Conservation (phyloP, 2,329 filamentous ascomycete species). For the Ophiostoma sp. region DNA sequence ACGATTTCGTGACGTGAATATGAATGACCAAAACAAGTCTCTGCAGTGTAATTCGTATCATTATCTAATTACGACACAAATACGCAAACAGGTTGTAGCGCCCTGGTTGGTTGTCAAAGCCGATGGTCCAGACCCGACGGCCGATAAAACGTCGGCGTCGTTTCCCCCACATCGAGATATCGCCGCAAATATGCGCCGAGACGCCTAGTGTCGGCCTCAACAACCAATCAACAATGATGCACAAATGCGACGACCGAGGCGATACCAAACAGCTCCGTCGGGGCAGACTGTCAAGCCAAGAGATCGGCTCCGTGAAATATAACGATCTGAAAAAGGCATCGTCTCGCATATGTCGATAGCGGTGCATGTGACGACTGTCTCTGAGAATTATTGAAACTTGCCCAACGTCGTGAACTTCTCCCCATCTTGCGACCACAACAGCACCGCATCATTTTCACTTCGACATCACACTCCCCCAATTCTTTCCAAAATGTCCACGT, state of each 20-base stretch:
- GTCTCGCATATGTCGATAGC: background rate
- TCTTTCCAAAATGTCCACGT: slow-evolving; percentile 9
- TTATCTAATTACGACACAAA: no score
- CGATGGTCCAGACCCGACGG: background rate
- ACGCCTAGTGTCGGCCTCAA: slow-evolving; percentile 6
- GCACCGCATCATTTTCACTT: background rate
- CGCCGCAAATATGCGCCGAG: background rate
- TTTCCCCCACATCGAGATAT: background rate
- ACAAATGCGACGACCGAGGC: background rate
- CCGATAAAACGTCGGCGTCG: background rate
- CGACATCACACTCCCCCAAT: background rate
- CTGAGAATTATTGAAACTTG: background rate
- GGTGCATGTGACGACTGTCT: background rate
- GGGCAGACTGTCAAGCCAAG: background rate
- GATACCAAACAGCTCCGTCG: background rate
- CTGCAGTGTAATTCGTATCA: no score
- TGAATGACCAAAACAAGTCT: no score
- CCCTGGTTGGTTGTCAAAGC: background rate
- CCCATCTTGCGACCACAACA: background rate
- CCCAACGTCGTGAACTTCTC: background rate
- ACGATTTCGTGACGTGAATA: no score
- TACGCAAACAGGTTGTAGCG: background rate
- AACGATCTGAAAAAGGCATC: slow-evolving; percentile 1
- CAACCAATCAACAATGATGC: background rate
- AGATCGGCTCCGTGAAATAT: background rate